Evolutionary conservation across 371 early-diverging fungal species (phyloP).

Genomic region (Rhizopus stolonifer): DNA sequence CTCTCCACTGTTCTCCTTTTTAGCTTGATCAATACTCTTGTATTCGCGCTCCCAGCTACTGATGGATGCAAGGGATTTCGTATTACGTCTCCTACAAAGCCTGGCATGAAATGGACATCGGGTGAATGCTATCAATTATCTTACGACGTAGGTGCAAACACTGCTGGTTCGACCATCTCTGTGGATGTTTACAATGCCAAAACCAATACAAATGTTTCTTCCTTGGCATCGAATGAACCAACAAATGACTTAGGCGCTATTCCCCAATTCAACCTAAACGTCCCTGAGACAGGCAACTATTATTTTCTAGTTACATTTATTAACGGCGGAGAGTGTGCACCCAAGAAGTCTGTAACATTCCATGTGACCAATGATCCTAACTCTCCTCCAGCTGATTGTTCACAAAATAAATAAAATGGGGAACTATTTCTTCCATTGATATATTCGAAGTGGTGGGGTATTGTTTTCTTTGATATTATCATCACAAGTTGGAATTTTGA

Average conservation of each 20-base stretch:
- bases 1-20: background rate
- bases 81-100: slow-evolving; percentile 30
- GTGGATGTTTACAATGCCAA: slow-evolving; percentile 24
- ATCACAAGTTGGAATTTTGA: too few relatives aligned
- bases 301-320: slow-evolving; percentile 28
- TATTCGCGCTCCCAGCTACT: slow-evolving; percentile 21
- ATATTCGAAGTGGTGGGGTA: slow-evolving; percentile 8
- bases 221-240: slow-evolving; percentile 5
- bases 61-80: slow-evolving; percentile 29
- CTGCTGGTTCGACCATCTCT: slow-evolving; percentile 14
- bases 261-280: background rate
- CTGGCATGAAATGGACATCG: slow-evolving; percentile 29
- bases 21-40: slow-evolving; percentile 2
- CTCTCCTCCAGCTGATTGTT: slow-evolving; percentile 25
- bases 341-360: slow-evolving; percentile 24
- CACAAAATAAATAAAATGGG: background rate
- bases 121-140: slow-evolving; percentile 34
- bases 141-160: slow-evolving; percentile 28
- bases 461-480: too few relatives aligned
- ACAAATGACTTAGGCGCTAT: background rate
- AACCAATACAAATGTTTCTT: slow-evolving; percentile 19
- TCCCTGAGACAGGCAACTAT: slow-evolving; percentile 24
- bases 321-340: slow-evolving; percentile 16
- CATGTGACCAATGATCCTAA: slow-evolving; percentile 29
- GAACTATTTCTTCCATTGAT: slow-evolving; percentile 25